Evolutionary conservation across 768 basidiomycete genomes (phyloP), one percentile per base, ranked within the genome.

Genomic region (Naganishia vishniacii): DNA sequence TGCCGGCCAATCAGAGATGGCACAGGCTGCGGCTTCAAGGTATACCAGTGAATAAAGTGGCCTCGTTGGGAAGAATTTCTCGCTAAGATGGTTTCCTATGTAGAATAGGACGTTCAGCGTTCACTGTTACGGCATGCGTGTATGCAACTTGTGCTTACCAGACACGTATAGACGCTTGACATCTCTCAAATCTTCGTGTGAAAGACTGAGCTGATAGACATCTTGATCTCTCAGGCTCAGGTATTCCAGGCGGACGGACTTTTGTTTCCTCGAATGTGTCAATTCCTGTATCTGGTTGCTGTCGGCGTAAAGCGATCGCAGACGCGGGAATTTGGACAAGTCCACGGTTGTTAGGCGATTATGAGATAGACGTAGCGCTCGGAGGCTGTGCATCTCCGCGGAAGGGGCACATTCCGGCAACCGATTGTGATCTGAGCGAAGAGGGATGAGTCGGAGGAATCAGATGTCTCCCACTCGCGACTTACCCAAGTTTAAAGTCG

Each of bases 121-220:
- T n/a, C n/a, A n/a, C n/a, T n/a, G n/a, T n/a, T n/a, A n/a, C n/a
- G n/a, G n/a, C n/a, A n/a, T n/a, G n/a, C n/a, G n/a, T n/a, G n/a
- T n/a, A n/a, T n/a, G n/a, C n/a, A 81, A 8, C 74, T 73, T 70
- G 81, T 80, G 65, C 88, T 69, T 75, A 91, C 91, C 91, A 69
- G 91, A 93, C 61, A 97, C 84, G 81, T 97, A 99, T 73, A 98
- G 79, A 60, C 93, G 85, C 79, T 92, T 93, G 71, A 91, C 86
- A 80, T 93, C 90, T 73, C 89, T 85, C 72, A 95, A 84, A 74
- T 91, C 88, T 8, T 65, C 67, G 40, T 65, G 68, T 3, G 73
- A 48, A 16, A 80, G 69, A 12, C 64, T 15, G 32, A 64, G 46
- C 20, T 40, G 20, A 1, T 29, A 45, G 44, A 51, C 56, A 31